A percentile compares a stretch with the other conserved stretches of the same genome.
Conservation (phyloP, 2,329 filamentous ascomycete species). For the Periconia digitata region DNA sequence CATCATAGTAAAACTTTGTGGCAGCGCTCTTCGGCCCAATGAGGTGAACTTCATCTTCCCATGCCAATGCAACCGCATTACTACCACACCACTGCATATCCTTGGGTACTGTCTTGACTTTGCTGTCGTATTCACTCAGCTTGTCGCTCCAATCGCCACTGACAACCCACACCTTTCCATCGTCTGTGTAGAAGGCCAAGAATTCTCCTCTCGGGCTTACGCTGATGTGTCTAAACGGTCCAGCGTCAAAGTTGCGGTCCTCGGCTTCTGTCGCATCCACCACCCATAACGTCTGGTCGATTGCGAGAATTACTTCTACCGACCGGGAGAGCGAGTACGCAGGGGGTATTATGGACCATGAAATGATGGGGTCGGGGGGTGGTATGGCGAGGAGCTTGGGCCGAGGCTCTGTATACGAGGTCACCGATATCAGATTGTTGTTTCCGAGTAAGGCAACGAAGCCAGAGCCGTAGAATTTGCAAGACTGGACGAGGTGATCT, state of each 20-base stretch:
- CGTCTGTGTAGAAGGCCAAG: slow-evolving; percentile 81
- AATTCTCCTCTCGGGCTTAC: slow-evolving; percentile 91
- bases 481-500: slow-evolving; percentile 82
- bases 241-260: slow-evolving; percentile 86
- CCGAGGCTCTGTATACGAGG: slow-evolving; percentile 85
- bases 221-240: slow-evolving; percentile 86
- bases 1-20: slow-evolving; percentile 84
- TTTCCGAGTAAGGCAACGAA: slow-evolving; percentile 90
- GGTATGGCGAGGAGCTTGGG: slow-evolving; percentile 78
- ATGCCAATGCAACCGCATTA: slow-evolving; percentile 88
- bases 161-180: slow-evolving; percentile 85
- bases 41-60: slow-evolving; percentile 96
- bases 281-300: slow-evolving; percentile 80
- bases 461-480: slow-evolving; percentile 88
- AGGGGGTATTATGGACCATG: slow-evolving; percentile 88
- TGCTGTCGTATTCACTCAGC: slow-evolving; percentile 87
- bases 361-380: slow-evolving; percentile 77
- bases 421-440: slow-evolving; percentile 83
- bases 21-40: slow-evolving; percentile 82
- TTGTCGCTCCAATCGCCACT: slow-evolving; percentile 93
- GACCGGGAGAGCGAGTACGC: slow-evolving; percentile 86
- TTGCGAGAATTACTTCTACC: slow-evolving; percentile 87
- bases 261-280: slow-evolving; percentile 88
- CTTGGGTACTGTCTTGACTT: slow-evolving; percentile 79
- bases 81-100: slow-evolving; percentile 96